Evolutionary conservation across 1,139 yeast species (phyloP).

Genomic region (Candida pseudoviswanathii): DNA sequence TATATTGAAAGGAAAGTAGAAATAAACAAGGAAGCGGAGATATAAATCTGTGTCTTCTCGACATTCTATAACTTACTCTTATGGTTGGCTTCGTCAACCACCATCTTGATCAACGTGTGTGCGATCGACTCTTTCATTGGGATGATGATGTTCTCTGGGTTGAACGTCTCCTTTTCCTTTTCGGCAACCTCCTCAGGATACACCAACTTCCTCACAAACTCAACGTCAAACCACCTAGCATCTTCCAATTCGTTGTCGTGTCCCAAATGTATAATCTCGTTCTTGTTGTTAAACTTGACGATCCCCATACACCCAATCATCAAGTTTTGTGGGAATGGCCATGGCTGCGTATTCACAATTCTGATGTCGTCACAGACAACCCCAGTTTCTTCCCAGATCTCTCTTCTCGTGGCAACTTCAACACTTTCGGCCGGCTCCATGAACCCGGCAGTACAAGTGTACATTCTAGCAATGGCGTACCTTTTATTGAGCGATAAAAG

Average conservation of each 20-base stretch:
- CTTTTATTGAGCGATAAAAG: constrained; percentile 73
- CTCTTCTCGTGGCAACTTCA: constrained; percentile 85
- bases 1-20: no score
- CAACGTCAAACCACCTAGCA: constrained; percentile 78
- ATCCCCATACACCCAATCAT: constrained; percentile 91
- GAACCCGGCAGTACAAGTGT: constrained; percentile 90
- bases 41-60: no score
- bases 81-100: constrained; percentile 41
- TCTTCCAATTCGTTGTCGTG: constrained; percentile 85
- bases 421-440: constrained; percentile 94
- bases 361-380: constrained; percentile 62
- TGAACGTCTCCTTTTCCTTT: constrained; percentile 23
- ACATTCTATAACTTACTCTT: constrained; percentile 16
- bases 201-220: constrained; percentile 51
- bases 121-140: constrained; percentile 50
- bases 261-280: constrained; percentile 66
- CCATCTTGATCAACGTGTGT: constrained; percentile 41
- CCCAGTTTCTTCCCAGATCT: constrained; percentile 96
- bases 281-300: constrained; percentile 62
- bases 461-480: constrained; percentile 53
- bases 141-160: constrained; percentile 43
- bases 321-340: constrained; percentile 94
- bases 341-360: constrained; percentile 78
- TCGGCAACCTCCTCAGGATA: constrained; percentile 29
- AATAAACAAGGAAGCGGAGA: no score